Percentiles rank a stretch among this genome's conserved stretches.
Conservation (phyloP, 176 grass and related monocot species). For the Phyllostachys edulis region DNA sequence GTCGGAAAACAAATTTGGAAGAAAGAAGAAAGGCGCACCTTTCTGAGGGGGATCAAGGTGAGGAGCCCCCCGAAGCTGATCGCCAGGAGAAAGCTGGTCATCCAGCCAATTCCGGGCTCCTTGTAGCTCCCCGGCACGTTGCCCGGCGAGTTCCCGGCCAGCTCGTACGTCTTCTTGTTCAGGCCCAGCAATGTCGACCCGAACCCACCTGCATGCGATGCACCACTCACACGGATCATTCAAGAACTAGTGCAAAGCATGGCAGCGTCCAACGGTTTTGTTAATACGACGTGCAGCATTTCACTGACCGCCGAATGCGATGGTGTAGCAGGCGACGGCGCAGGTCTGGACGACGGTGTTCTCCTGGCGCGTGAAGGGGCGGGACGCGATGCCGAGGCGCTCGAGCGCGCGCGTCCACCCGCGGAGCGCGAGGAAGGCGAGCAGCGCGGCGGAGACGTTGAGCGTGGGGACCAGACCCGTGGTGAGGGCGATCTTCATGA, state of each 20-base stretch:
- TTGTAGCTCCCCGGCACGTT: conserved; percentile 89
- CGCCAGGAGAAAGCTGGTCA: conserved; percentile 57
- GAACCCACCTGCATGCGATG: conserved; percentile 67
- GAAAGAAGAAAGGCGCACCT: conserved; percentile 38
- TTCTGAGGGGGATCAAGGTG: conserved; percentile 76
- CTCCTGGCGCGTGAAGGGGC: conserved; percentile 88
- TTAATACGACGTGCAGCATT: neutral
- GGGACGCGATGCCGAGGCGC: conserved; percentile 53
- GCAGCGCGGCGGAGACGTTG: conserved; percentile 85
- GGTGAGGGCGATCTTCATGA: conserved; percentile 84
- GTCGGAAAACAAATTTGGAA: neutral
- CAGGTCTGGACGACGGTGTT: conserved; percentile 92
- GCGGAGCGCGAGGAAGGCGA: conserved; percentile 72
- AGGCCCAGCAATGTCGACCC: conserved; percentile 76
- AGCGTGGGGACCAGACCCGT: conserved; percentile 88
- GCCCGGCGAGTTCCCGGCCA: conserved; percentile 56
- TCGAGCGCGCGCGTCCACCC: conserved; percentile 64
- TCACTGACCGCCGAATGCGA: conserved; percentile 63
- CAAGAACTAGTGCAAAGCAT: neutral
- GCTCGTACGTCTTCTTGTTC: conserved; percentile 90
- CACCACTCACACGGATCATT: neutral
- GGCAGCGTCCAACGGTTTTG: neutral
- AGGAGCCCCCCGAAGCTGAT: conserved; percentile 77
- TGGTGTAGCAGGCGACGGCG: conserved; percentile 91
- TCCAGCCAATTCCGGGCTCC: conserved; percentile 86